Evolutionary conservation across 306 rosid genomes (phyloP), one percentile per base, ranked within the genome.

Genomic region (Psophocarpus tetragonolobus): DNA sequence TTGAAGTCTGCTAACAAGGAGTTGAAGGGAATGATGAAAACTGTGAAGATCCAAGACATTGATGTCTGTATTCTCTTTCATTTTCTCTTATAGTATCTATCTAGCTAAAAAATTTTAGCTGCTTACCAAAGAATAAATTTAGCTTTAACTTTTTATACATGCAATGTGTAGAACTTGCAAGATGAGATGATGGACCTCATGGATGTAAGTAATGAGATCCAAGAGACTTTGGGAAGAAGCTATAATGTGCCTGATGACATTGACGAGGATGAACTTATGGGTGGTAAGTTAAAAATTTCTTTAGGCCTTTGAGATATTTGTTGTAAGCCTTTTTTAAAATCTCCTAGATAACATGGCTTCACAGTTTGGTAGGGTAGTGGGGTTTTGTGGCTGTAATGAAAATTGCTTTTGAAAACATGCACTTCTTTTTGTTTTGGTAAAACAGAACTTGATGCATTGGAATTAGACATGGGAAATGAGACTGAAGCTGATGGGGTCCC

Each of bases 161-260:
- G 41, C 33, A 38, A 32, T 62, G 32, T 86, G 68, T 85, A 96
- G 99, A 92, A 86, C 82, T 85, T 96, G 87, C 98, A 92, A 91
- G 99, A 92, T 83, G 98, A 92, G 87, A 91, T 96, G 98, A 88
- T 88, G 96, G 98, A 96, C 87, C 90, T 96, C 78, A 96, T 96
- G 99, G 98, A 96, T 81, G 99, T 92, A 21, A 96, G 97, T 79
- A 86, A 84, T 54, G 97, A 92, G 87, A 91, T 96, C 48, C 99
- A 91, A 91, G 98, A 96, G 83, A 87, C 93, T 36, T 87, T 92
- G 72, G 98, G 99, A 81, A 85, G 99, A 88, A 96, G 99, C 94
- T 96, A 96, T 68, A 96, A 12, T 47, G 97, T 96, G 84, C 98
- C 98, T 3, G 99, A 96, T 71, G 98, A 96, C 88, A 87, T 96